A percentile compares a stretch with the other conserved stretches of the same genome.
These are phyloP conservation scores for Aquilaria agallochum DNA, from an alignment of 441 rosid species.

Conservation along the genomic window DNA sequence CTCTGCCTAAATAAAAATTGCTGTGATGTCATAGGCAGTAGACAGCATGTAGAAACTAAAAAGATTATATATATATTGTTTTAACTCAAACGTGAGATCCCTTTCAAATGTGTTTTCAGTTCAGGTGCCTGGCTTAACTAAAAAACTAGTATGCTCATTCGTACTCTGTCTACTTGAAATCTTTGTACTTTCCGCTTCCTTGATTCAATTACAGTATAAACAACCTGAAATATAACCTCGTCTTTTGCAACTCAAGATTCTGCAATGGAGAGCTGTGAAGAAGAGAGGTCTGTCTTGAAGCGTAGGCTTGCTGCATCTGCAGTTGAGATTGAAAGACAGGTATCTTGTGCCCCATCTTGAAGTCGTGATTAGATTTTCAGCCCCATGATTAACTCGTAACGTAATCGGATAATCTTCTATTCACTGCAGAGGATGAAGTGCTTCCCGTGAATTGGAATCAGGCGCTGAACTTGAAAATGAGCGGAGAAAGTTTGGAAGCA, in stretches of 20 bases:
- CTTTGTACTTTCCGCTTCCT: too few species aligned
- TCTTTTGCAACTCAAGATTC: constrained; percentile 34
- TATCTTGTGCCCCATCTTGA: constrained; percentile 23
- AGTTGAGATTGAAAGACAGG: constrained; percentile 94
- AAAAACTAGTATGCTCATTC: too few species aligned
- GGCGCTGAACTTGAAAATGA: constrained; percentile 4
- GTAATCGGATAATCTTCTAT: constrained; percentile 14
- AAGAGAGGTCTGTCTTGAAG: constrained; percentile 55
- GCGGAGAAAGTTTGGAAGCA: background rate
- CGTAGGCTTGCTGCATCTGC: constrained; percentile 77
- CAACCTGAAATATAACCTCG: too few species aligned
- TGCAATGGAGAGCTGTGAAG: constrained; percentile 66
- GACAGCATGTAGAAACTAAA: too few species aligned
- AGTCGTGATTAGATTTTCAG: constrained; percentile 12
- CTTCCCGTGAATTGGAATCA: constrained; percentile 58
- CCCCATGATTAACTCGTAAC: constrained; percentile 9
- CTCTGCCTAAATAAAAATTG: too few species aligned
- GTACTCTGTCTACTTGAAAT: too few species aligned
- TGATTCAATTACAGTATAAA: too few species aligned
- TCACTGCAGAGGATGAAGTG: constrained; percentile 88
- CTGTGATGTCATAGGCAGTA: too few species aligned
- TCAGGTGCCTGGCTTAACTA: too few species aligned
- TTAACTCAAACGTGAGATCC: too few species aligned
- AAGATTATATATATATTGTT: too few species aligned
- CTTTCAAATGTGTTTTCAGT: too few species aligned